Evolutionary conservation across 345 rosid species (phyloP).

Genomic region (Boechera divaricarpa): DNA sequence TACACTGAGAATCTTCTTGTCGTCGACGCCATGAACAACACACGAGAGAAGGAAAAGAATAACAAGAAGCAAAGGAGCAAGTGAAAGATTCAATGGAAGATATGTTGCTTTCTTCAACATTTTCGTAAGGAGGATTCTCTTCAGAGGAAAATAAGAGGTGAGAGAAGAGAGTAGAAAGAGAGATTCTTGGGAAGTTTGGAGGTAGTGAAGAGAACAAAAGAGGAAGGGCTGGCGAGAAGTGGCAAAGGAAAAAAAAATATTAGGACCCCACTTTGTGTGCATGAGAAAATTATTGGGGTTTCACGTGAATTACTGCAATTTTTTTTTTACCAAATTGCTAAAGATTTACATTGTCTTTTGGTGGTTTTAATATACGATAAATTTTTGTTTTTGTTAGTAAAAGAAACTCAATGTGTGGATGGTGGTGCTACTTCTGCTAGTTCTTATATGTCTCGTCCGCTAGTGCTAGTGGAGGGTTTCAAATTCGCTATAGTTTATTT

Average conservation of each 20-base stretch:
- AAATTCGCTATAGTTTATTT: background rate
- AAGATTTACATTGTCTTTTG: conserved; percentile 19
- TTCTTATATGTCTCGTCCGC: conserved; percentile 28
- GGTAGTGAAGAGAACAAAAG: conserved; percentile 51
- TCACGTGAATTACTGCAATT: conserved; percentile 47
- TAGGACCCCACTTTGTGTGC: conserved; percentile 47
- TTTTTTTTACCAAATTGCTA: conserved; percentile 18
- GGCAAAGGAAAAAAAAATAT: conserved; percentile 21
- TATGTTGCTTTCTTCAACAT: conserved; percentile 37
- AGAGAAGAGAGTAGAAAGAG: conserved; percentile 28
- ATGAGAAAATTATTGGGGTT: conserved; percentile 45
- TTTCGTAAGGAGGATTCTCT: conserved; percentile 34
- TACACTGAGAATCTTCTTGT: conserved; percentile 40
- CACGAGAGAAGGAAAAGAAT: conserved; percentile 24
- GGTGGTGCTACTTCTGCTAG: conserved; percentile 31
- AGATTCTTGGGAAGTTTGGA: conserved; percentile 51
- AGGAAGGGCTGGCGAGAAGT: conserved; percentile 42
- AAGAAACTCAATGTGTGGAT: conserved; percentile 9
- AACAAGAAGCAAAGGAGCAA: conserved; percentile 22
- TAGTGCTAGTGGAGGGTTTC: conserved; percentile 33
- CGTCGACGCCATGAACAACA: conserved; percentile 37
- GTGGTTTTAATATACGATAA: conserved; percentile 12
- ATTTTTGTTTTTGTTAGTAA: background rate
- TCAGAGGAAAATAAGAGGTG: conserved; percentile 23
- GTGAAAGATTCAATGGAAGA: conserved; percentile 38